Conservation (phyloP, 345 rosid species). For the Geranium rotundifolium region DNA sequence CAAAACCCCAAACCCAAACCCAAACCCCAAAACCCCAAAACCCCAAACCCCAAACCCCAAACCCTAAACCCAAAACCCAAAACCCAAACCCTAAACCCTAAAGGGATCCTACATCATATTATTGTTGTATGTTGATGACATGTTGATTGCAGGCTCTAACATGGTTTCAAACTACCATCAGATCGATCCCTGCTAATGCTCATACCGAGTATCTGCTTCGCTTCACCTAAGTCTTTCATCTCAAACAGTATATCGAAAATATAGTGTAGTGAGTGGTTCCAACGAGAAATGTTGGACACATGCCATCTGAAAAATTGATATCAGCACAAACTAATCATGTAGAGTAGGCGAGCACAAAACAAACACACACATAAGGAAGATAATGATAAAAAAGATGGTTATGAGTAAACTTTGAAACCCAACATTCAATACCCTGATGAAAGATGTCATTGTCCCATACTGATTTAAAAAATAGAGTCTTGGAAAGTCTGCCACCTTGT, state of each 20-base stretch:
- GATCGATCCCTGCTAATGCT: no score
- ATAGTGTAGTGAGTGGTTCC: constrained; percentile 66
- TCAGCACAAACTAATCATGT: constrained; percentile 9
- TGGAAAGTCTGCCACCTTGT: constrained; percentile 59
- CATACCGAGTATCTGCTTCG: no score
- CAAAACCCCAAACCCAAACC: constrained; percentile 12
- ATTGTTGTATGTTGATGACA: no score
- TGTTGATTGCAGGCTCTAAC: no score
- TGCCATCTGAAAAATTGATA: constrained; percentile 47
- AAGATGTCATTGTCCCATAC: constrained; percentile 83
- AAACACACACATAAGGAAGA: constrained; percentile 2
- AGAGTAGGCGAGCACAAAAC: constrained; percentile 2
- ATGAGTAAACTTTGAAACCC: constrained; percentile 9
- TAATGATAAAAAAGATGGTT: neutral
- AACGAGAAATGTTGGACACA: constrained; percentile 70
- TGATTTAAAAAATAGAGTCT: constrained; percentile 65
- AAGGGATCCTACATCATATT: no score
- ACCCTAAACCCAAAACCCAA: constrained; percentile 14
- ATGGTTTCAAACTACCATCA: no score
- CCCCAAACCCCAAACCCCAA: constrained; percentile 18
- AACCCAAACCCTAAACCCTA: constrained; percentile 11
- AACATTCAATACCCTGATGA: constrained; percentile 82
- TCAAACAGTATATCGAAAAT: no score
- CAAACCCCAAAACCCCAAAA: constrained; percentile 14
- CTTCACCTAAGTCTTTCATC: no score